Conservation (phyloP, 176 grass and related monocot species). For the Tillandsia leiboldiana region DNA sequence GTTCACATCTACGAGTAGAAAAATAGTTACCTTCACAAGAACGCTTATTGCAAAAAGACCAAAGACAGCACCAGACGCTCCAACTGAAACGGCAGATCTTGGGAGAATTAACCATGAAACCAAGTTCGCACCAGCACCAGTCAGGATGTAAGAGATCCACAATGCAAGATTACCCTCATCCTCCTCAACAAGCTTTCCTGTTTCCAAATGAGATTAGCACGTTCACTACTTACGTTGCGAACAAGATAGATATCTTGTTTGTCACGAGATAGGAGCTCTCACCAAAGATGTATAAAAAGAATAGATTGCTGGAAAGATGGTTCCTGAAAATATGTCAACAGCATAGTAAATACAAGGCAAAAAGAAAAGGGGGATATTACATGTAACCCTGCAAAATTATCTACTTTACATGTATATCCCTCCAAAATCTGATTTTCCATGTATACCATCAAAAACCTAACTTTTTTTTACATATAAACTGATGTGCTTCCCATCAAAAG, state of each 20-base stretch:
- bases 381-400: too few species aligned
- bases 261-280: constrained; percentile 27
- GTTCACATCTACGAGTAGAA: constrained; percentile 3
- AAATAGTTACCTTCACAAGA: constrained; percentile 75
- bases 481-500: too few species aligned
- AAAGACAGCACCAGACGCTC: constrained; percentile 94
- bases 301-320: constrained; percentile 96
- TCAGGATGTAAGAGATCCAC: constrained; percentile 96
- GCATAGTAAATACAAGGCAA: constrained; percentile 20
- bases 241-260: neutral
- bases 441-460: too few species aligned
- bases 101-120: constrained; percentile 93
- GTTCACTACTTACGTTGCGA: neutral
- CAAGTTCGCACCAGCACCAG: constrained; percentile 80
- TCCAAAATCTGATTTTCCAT: too few species aligned
- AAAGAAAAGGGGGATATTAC: neutral
- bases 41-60: constrained; percentile 97
- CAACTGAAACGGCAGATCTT: constrained; percentile 59
- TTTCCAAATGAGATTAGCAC: constrained; percentile 19
- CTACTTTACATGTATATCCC: too few species aligned
- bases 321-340: constrained; percentile 50
- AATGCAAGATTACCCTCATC: constrained; percentile 86
- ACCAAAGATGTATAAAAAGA: constrained; percentile 99
- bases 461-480: too few species aligned
- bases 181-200: constrained; percentile 96